Evolutionary conservation across 805 yeast species (phyloP), one percentile per base, ranked within the genome.

Genomic region (Kodamaea fukazawae): DNA sequence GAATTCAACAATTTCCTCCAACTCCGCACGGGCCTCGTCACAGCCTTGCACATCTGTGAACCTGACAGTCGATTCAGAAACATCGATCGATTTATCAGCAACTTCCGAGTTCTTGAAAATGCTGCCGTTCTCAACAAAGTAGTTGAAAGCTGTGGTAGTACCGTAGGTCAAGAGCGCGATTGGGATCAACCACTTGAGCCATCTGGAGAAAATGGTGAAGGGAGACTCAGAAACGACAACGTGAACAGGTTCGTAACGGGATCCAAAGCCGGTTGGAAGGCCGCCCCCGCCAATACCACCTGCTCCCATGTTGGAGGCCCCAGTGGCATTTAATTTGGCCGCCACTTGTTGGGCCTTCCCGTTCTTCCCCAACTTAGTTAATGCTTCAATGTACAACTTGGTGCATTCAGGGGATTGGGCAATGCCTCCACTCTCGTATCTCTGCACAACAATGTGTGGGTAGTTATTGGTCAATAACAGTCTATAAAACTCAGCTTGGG

Each of bases 1-100:
- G 57, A 93, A 93, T 44, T 91, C 97, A n/a, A 93, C 99, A 54
- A 95, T 86, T 64, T 93, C 99, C 63, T 93, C 96, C 47, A 93
- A 75, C 67, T 93, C 99, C 6, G 95, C 87, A 55, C 97, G 81
- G 3, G 99, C 99, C 69, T 93, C 99, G 64, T 95, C 99, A 46
- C 91, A 95, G 42, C 99, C 99, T 56, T 90, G 83, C 26, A 95
- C 98, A 60, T 93, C 99, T 32, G 81, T 78, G 61, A 93, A 93
- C 58, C 81, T 82, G 29, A 90, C 97, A 29, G 85, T 85, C 4
- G 91, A 84, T 59, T 83, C 84, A 14, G 87, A 78, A 38, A 86
- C 89, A 52, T 89, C 96, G 31, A 87, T 83, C 3, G 87, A 74
- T 57, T 86, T 84, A 49, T 86, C 93, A 28, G 79, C 80, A 11